Conservation (phyloP, 345 rosid species). For the Ricinus communis region DNA sequence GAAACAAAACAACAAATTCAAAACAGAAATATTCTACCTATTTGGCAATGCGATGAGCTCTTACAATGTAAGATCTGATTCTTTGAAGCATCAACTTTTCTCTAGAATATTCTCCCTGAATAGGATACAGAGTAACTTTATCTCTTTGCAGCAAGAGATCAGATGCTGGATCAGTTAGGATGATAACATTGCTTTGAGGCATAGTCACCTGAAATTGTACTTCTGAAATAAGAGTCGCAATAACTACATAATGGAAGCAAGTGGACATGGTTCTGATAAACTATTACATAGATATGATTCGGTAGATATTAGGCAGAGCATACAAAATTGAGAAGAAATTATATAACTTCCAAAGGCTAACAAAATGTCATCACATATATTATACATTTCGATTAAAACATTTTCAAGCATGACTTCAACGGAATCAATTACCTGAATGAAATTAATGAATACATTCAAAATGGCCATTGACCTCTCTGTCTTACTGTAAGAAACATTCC, state of each 20-base stretch:
- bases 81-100: conserved; percentile 96
- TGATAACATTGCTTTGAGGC: conserved; percentile 67
- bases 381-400: background rate
- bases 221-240: background rate
- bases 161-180: conserved; percentile 87
- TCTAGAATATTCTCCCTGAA: conserved; percentile 79
- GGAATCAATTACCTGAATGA: conserved; percentile 56
- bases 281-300: too few species aligned
- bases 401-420: background rate
- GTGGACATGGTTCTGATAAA: too few species aligned
- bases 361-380: background rate
- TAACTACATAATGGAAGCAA: background rate
- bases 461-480: conserved; percentile 68
- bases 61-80: conserved; percentile 98
- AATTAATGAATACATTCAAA: conserved; percentile 62
- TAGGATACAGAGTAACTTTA: conserved; percentile 58
- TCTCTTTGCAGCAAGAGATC: conserved; percentile 52
- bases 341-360: background rate
- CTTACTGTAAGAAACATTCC: conserved; percentile 68
- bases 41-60: conserved; percentile 52
- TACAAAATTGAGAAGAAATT: background rate
- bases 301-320: background rate
- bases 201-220: conserved; percentile 59
- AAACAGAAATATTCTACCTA: conserved; percentile 51
- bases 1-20: conserved; percentile 8